Evolutionary conservation across 139 green algal species (phyloP).

Genomic region (Edaphochlamys debaryana): DNA sequence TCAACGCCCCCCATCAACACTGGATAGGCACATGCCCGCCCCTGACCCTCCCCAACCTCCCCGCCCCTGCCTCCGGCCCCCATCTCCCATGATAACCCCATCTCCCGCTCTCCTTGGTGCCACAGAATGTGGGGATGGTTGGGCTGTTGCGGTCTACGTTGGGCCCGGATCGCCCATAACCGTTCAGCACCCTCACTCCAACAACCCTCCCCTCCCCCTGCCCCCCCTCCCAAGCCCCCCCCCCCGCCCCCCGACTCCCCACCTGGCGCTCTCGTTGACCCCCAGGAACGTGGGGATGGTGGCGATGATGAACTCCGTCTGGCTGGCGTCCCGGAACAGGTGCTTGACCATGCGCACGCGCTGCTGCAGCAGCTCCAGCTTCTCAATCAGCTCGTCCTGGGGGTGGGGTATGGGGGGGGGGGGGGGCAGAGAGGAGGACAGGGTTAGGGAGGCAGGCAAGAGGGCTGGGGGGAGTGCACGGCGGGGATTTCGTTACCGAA

Average conservation of each 20-base stretch:
- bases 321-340: constrained; percentile 87
- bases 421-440: neutral
- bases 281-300: constrained; percentile 97
- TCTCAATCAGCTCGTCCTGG: constrained; percentile 75
- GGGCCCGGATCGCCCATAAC: too few relatives aligned
- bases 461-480: neutral
- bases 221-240: neutral
- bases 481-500: neutral
- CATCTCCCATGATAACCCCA: too few relatives aligned
- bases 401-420: neutral
- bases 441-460: neutral
- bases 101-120: too few relatives aligned
- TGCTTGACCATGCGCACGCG: constrained; percentile 78
- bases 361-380: constrained; percentile 77
- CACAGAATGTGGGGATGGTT: too few relatives aligned
- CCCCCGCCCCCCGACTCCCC: neutral
- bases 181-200: too few relatives aligned
- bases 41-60: too few relatives aligned
- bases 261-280: constrained; percentile 83
- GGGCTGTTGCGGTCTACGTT: too few relatives aligned
- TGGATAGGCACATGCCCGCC: too few relatives aligned
- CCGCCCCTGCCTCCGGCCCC: too few relatives aligned
- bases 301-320: constrained; percentile 97
- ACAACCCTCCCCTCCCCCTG: neutral
- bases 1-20: too few relatives aligned